Evolutionary conservation across 345 rosid species (phyloP), one percentile per base, ranked within the genome.

Genomic region (Citropsis articulata): DNA sequence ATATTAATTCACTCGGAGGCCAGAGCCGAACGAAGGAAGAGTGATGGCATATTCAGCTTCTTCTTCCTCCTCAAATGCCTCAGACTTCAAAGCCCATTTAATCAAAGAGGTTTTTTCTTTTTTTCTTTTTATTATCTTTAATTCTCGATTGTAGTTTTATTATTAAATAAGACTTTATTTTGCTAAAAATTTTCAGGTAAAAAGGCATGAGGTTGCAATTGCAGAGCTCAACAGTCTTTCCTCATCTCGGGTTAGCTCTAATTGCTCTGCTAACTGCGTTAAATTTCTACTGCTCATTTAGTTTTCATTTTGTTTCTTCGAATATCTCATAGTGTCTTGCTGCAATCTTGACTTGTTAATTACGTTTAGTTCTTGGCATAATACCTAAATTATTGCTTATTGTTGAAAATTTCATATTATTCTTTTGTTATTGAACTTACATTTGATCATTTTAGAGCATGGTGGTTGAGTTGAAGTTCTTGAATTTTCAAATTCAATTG

Each of bases 161-260:
- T 2, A 1, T 40, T 50, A 18, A 24, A 4, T 27, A 69, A 14
- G 24, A 6, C 35, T 69, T 45, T 28, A 5, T 30, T 28, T 19
- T 16, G 19, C 4, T 3, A 48, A 50, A 42, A 19, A 56, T 1
- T 19, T 71, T 19, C 28, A 53, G 75, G 75, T 45, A 9, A 71
- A 55, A 53, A 55, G 42, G 30, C 75, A 31, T 4, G 75, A 71
- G 42, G 75, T 71, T 71, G 63, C 75, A 33, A 55, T 71, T 28
- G 75, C 63, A 19, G 75, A 71, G 75, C 75, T 53, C 38, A 71
- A 71, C 22, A 8, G 40, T 71, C 42, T 53, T 30, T 10, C 62
- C 8, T 30, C 75, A 53, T 71, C 75, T 53, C 75, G 75, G 62
- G 75, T 71, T 3, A 53, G 42, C 57, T 40, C 35, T 69, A 21